These are phyloP conservation scores for Penicillium italicum DNA, from an alignment of 2,329 filamentous ascomycete genomes.

Conservation along the genomic window DNA sequence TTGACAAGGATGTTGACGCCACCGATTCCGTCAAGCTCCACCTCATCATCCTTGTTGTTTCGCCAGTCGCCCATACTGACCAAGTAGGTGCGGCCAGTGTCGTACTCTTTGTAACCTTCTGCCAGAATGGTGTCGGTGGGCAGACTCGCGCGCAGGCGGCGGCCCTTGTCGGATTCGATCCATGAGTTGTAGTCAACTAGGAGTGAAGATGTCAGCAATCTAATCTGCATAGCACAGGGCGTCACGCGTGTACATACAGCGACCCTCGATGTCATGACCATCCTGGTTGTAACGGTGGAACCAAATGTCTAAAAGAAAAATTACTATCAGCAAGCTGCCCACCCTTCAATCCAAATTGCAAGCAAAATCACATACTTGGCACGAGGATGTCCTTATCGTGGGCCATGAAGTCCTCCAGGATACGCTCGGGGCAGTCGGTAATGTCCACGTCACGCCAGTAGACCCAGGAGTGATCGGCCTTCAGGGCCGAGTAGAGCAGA, in stretches of 20 bases:
- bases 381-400: constrained; percentile 92
- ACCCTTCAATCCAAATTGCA: background rate
- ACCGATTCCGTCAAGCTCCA: constrained; percentile 90
- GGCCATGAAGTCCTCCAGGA: constrained; percentile 91
- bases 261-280: constrained; percentile 82
- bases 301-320: constrained; percentile 71
- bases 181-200: constrained; percentile 98
- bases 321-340: constrained; percentile 13
- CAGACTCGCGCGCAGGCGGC: constrained; percentile 68
- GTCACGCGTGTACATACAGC: constrained; percentile 61
- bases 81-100: constrained; percentile 88
- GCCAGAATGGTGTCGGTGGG: constrained; percentile 79
- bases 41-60: constrained; percentile 85
- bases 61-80: constrained; percentile 88
- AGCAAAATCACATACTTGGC: constrained; percentile 67
- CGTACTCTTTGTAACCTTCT: constrained; percentile 92
- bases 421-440: constrained; percentile 77
- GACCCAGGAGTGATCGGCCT: constrained; percentile 95
- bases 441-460: constrained; percentile 99
- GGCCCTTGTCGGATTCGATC: constrained; percentile 85
- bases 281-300: constrained; percentile 79
- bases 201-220: constrained; percentile 20
- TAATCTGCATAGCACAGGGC: constrained; percentile 4
- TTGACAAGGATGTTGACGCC: constrained; percentile 98
- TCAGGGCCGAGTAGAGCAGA: constrained; percentile 75